Percentiles rank a stretch among this genome's conserved stretches.
phyloP scores from a whole-genome alignment of 345 rosid species.

The Sisymbrium altissimum region DNA sequence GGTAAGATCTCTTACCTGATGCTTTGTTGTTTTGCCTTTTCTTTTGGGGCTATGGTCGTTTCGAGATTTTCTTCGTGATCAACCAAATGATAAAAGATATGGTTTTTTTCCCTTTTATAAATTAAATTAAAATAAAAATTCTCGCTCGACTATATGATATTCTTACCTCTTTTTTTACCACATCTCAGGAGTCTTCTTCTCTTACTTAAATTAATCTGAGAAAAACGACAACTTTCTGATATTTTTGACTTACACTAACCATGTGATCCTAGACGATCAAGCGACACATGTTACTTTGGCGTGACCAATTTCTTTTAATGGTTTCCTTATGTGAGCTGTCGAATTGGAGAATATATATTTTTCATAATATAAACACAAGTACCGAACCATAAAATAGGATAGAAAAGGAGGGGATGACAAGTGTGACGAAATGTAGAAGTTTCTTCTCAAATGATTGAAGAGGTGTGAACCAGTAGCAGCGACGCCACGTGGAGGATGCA shows the following conservation, averaged over 20 bases:
- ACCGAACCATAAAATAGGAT: no score
- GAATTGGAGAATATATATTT: no score
- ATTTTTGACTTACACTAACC: background rate
- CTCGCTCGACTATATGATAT: background rate
- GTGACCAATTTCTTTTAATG: background rate
- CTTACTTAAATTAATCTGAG: background rate
- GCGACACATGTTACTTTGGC: slow-evolving; percentile 15
- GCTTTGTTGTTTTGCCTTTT: background rate
- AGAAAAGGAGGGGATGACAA: slow-evolving; percentile 12
- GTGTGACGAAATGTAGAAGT: slow-evolving; percentile 10
- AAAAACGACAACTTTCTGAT: background rate
- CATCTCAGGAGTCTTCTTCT: background rate
- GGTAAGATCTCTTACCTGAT: background rate
- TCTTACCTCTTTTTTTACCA: background rate
- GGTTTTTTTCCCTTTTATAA: background rate
- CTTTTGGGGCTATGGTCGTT: background rate
- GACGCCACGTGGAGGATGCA: slow-evolving; percentile 17
- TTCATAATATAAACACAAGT: background rate
- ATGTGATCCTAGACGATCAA: background rate
- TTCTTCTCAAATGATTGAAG: slow-evolving; percentile 8
- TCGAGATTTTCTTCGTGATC: background rate
- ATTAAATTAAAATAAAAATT: no score
- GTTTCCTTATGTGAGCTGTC: background rate
- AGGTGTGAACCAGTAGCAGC: background rate
- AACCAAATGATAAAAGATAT: background rate